Percentiles rank a stretch among this genome's conserved stretches.
Evolutionary conservation across 192 early-diverging fungal genomes (phyloP).

Genomic region (Podila epicladia): DNA sequence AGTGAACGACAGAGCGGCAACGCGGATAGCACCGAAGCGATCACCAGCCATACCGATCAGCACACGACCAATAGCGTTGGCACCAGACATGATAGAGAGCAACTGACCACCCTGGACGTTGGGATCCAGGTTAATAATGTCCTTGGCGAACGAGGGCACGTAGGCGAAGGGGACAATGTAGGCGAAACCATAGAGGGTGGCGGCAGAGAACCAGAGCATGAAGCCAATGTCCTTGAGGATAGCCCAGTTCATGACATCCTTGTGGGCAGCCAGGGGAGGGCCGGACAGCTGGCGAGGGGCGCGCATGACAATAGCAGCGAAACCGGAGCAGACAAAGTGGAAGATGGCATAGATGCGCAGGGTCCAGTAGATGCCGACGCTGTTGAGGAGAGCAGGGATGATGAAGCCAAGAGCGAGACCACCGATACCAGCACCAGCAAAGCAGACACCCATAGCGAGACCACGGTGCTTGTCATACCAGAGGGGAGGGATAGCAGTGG

Average conservation of each 20-base stretch:
- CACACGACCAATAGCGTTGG: constrained; percentile 47
- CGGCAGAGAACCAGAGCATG: constrained; percentile 28
- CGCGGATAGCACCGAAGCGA: constrained; percentile 39
- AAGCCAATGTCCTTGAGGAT: constrained; percentile 31
- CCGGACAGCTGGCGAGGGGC: constrained; percentile 33
- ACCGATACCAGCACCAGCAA: constrained; percentile 51
- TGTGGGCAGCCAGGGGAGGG: constrained; percentile 10
- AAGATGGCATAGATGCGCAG: constrained; percentile 28
- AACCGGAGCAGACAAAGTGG: constrained; percentile 48
- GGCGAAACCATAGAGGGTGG: constrained; percentile 26
- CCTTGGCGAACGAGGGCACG: constrained; percentile 24
- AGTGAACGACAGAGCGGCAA: constrained; percentile 28
- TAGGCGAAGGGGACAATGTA: constrained; percentile 35
- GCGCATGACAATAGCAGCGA: constrained; percentile 42
- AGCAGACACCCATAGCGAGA: constrained; percentile 42
- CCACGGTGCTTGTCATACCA: constrained; percentile 53
- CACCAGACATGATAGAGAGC: constrained; percentile 49
- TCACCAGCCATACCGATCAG: constrained; percentile 47
- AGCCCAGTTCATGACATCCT: constrained; percentile 27
- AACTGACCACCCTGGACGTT: constrained; percentile 47
- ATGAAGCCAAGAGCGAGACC: constrained; percentile 31
- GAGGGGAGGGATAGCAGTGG: constrained; percentile 44
- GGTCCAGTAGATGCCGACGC: constrained; percentile 31
- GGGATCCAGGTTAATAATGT: constrained; percentile 33
- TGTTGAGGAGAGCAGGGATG: constrained; percentile 32